Base-by-base conservation (phyloP, 2,329 filamentous ascomycete genomes). In the Alternaria novae-zelandiae region DNA sequence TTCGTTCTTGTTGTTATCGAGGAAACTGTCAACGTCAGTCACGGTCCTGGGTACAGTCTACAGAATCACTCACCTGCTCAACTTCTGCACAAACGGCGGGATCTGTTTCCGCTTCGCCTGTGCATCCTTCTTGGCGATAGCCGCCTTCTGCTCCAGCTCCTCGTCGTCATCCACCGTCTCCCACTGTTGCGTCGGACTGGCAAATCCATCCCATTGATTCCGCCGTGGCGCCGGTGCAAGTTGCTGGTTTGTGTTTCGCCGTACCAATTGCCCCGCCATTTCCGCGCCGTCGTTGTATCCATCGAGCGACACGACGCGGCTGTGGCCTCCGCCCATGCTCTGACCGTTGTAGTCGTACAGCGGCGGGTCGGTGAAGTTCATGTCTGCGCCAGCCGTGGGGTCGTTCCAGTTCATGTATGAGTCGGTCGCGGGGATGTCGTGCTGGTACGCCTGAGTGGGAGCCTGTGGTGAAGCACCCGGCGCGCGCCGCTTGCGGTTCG, bases 81-180 rank as follows among this genome's bases (percentile, higher is more conserved):
- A 83, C 78, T 99, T 99, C 80, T 97, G 94, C 46, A 99, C 94
- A 83, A 99, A 99, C 0, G 96, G 95, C 1, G 96, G 95, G 11
- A 99, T 98, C 75, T 96, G 92, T 81, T 98, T 98, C 73, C 94
- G 86, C 81, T 97, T 98, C 15, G 90, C 87, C 78, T 94, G 91
- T 0, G 94, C 91, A 62, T 98, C 96, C 76, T 90, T 89, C 83
- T 96, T 97, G 9, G 94, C 94, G 65, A 91, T 84, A 68, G 90
- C 86, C 21, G 94, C 94, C 80, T 89, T 89, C 77, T 91, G 89
- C 76, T 97, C 93, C 64, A 97, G 82, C 58, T 91, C 85, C 66
- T 94, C 91, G 63, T 96, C 86, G 69, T 96, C 90, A 15, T 68
- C 71, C 1, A 73, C 88, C 84, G 77, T 90, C 87, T 86, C 84